Base-by-base conservation (phyloP, 495 filamentous ascomycete species). In the Penicillium crystallinum region DNA sequence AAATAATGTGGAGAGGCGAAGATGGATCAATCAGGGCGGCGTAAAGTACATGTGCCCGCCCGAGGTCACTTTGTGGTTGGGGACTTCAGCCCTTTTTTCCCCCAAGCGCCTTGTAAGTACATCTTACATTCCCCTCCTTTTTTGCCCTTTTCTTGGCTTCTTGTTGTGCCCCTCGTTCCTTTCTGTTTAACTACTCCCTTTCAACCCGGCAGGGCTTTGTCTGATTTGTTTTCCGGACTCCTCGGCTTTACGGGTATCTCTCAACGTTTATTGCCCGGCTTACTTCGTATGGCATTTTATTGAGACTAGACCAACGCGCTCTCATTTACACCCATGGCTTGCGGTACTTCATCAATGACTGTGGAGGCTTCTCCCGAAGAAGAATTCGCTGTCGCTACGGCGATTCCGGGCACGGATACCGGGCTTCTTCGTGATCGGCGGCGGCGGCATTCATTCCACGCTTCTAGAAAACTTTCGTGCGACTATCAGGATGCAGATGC, bases 361-460 rank as follows among this genome's bases (percentile, higher is more conserved):
- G 66, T 78, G 45, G 69, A 77, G 52, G 67, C 75, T 1, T 70
- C 68, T 58, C 59, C 69, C 23, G 71, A 63, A 9, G 25, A 67
- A 25, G 54, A 52, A 19, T 50, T 64, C 35, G 50, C 61, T 33
- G 62, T 69, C 17, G 63, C 71, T n/a, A 43, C 62, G 5, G 60
- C 67, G 15, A 69, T 67, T 12, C 72, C 72, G 19, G 38, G 49
- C 18, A 69, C 72, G 57, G 66, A 71, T 25, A 72, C 65, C 18
- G 40, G 58, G 27, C 59, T 75, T 19, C 63, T 76, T 17, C 70
- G 73, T 33, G 73, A 74, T 40, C 71, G 74, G 23, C 73, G 78
- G 49, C 75, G 86, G 19, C 72, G 84, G 39, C 86, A 87, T 63
- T 91, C 87, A 17, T 84, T 82, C 36, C 83, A 80, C 52, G 67